Evolutionary conservation across 441 rosid genomes (phyloP), one percentile per base, ranked within the genome.

Genomic region (Brassica hybrid): DNA sequence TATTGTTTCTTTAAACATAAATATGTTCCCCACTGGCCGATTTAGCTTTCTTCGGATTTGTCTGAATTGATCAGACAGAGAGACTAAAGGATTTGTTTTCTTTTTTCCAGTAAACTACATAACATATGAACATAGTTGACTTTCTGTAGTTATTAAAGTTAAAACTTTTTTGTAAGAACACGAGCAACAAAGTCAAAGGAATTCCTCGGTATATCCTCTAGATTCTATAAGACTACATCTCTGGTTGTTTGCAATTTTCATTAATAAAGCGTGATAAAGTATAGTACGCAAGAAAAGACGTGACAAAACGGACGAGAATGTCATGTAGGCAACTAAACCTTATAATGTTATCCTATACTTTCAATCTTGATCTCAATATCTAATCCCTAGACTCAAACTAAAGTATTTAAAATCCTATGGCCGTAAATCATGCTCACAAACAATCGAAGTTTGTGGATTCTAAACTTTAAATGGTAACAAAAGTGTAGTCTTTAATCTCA

Each of bases 311-410:
- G 56, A 65, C 25, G 25, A 65, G 58, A 69, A 57, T 43, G 79
- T 69, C 79, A 63, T 75, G 79, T 18, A 16, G 69, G 10, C 82
- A 75, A 79, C 82, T 79, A 79, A 69, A 67, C 50, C 69, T 21
- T 23, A 34, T 34, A 65, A 23, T 54, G 54, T 21, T 17, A 67
- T 67, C 67, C 50, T 61, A 67, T 67, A 18, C 16, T 60, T 34
- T 59, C 12, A 45, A 60, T 56, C 48, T 72, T 72, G 54, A 66
- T 32, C 64, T 45, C 1, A 56, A 11, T 25, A 57, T 57, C 7
- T 57, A 57, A 57, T 34, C 9, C 38, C 7, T 34, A 34, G 7
- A 34, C 38, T 6, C 9, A 34, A 34, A 34, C 9, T 6, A 34
- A 21, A 21, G 23, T 21, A 21, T 21, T 34, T 6, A 34, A 34